phyloP scores from a whole-genome alignment of 1,284 basidiomycete genomes.

The Puccinia coronata region DNA sequence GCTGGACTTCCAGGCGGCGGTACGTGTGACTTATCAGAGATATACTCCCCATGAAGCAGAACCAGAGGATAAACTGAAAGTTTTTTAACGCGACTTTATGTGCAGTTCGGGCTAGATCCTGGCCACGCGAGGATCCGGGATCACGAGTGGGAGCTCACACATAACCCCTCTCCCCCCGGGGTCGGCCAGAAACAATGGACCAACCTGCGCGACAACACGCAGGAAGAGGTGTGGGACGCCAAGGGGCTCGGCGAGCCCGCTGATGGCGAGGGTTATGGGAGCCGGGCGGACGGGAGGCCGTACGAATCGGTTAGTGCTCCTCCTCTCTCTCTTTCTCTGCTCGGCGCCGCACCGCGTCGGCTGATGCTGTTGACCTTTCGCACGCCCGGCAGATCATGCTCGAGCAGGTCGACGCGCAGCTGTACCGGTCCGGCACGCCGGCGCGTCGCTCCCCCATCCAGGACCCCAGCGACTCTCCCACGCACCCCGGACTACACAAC shows the following conservation, averaged over 20 bases:
- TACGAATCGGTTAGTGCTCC: neutral
- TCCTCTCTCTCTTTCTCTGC: too few relatives aligned
- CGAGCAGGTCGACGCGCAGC: neutral
- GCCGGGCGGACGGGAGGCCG: neutral
- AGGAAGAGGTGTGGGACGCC: neutral
- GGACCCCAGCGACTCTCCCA: too few relatives aligned
- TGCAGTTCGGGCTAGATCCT: conserved; percentile 25
- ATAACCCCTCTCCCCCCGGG: neutral
- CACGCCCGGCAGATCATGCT: neutral
- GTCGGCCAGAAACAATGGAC: neutral
- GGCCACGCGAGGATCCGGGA: conserved; percentile 3
- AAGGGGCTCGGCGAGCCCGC: neutral
- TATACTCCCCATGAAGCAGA: too few relatives aligned
- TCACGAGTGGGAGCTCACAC: neutral
- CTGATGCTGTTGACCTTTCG: neutral
- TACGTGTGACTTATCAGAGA: neutral
- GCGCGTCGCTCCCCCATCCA: neutral
- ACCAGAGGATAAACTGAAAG: too few relatives aligned
- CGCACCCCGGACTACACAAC: too few relatives aligned
- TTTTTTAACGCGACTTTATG: too few relatives aligned
- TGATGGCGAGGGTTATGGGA: neutral
- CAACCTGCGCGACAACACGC: too few relatives aligned
- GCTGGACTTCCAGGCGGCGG: conserved; percentile 45
- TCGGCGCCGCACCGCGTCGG: too few relatives aligned
- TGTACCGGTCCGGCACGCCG: neutral